Evolutionary conservation across 495 filamentous ascomycete genomes (phyloP).

Genomic region (Hypoxylon subgilvum): DNA sequence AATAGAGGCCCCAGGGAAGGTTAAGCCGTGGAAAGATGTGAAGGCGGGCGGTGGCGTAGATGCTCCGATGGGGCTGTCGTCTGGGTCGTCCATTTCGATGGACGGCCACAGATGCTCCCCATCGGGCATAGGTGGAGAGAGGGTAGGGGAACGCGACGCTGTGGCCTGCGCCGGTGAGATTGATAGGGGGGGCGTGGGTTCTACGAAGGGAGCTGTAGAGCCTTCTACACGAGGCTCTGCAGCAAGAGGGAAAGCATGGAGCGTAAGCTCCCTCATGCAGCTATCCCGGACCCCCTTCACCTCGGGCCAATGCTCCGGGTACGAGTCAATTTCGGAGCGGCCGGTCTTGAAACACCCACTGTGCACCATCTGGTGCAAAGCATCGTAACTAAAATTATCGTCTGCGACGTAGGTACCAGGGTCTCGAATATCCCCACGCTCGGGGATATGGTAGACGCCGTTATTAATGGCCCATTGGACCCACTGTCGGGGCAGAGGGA

Average conservation of each 20-base stretch:
- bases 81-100: too few relatives aligned
- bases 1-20: too few relatives aligned
- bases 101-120: too few relatives aligned
- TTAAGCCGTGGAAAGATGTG: too few relatives aligned
- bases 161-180: too few relatives aligned
- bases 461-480: conserved; percentile 17
- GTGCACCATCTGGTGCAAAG: conserved; percentile 13
- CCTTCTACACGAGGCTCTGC: too few relatives aligned
- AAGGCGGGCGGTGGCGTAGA: too few relatives aligned
- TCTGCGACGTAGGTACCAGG: conserved; percentile 17
- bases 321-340: conserved; percentile 11
- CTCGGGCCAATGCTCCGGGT: conserved; percentile 13
- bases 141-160: too few relatives aligned
- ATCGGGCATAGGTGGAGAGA: too few relatives aligned
- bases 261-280: background rate
- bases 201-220: too few relatives aligned
- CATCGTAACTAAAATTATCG: conserved; percentile 21
- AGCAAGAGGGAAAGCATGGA: background rate
- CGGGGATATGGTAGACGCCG: conserved; percentile 4
- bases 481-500: conserved; percentile 25
- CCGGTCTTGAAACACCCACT: conserved; percentile 14
- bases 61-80: too few relatives aligned
- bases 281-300: conserved; percentile 4
- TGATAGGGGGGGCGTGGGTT: too few relatives aligned
- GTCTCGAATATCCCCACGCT: conserved; percentile 18